phyloP scores from a whole-genome alignment of 257 asterid species.

The Anisodus acutangulus region DNA sequence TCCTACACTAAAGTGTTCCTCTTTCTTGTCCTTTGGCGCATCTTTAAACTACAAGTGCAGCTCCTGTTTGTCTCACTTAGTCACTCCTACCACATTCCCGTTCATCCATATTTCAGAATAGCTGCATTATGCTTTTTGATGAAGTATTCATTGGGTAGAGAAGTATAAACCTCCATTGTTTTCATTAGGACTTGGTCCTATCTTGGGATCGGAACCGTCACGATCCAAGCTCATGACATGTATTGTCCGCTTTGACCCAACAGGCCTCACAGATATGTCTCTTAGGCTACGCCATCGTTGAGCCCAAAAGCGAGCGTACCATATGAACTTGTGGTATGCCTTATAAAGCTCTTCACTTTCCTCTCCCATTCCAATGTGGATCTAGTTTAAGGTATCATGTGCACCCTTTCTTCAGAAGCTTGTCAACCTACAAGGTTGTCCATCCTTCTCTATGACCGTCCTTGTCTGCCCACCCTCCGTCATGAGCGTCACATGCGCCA shows the following conservation, averaged over 20 bases:
- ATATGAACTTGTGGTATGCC: neutral
- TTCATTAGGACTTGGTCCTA: constrained; percentile 11
- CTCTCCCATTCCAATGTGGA: neutral
- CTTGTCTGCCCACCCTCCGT: neutral
- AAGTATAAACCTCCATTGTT: neutral
- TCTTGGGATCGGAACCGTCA: neutral
- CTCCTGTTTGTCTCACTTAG: neutral
- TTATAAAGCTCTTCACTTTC: neutral
- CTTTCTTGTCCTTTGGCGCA: neutral
- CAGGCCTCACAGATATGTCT: neutral
- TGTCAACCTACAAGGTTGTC: no score
- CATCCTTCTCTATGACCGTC: no score
- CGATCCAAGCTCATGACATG: neutral
- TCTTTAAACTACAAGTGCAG: neutral
- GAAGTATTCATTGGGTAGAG: neutral
- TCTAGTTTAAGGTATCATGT: no score
- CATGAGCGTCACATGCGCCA: neutral
- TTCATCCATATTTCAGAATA: neutral
- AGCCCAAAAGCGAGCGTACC: neutral
- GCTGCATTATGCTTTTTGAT: neutral
- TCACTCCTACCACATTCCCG: neutral
- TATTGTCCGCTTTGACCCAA: neutral
- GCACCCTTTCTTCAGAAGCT: no score
- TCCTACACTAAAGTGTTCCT: constrained; percentile 1
- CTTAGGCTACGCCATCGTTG: neutral